Conservation (phyloP, 176 grass and related monocot genomes). For the Melocanna baccifera region DNA sequence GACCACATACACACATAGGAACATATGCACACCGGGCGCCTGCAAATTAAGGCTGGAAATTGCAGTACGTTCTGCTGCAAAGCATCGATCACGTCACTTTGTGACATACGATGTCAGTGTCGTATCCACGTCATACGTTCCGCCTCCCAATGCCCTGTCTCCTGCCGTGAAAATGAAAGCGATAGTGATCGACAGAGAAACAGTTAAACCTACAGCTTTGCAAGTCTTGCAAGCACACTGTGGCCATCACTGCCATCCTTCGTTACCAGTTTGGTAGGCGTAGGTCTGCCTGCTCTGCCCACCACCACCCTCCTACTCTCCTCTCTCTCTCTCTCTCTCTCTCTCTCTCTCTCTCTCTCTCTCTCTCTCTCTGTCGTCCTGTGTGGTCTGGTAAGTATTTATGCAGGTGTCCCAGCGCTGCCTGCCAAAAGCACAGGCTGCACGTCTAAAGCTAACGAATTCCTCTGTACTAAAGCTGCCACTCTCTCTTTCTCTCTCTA, state of each 20-base stretch:
- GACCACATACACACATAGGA: too few relatives aligned
- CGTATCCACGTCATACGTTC: not conserved
- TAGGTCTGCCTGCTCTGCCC: conserved; percentile 48
- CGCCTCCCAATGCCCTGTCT: conserved; percentile 26
- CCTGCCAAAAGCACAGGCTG: conserved; percentile 6
- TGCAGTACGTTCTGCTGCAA: not conserved
- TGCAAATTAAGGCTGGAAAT: not conserved
- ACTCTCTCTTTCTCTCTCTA: not conserved
- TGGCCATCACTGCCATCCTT: not conserved
- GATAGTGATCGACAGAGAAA: not conserved
- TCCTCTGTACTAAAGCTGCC: conserved; percentile 27
- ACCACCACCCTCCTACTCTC: not conserved
- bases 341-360: not conserved
- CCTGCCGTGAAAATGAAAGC: conserved; percentile 11
- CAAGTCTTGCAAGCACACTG: not conserved
- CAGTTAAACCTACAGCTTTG: conserved; percentile 14
- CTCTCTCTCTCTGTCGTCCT: not conserved
- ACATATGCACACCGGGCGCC: not conserved
- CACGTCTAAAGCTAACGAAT: conserved; percentile 15
- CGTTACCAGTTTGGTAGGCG: conserved; percentile 33
- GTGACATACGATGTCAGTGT: not conserved
- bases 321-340: not conserved
- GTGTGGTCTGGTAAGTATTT: conserved; percentile 14
- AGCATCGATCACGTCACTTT: not conserved
- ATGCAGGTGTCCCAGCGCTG: conserved; percentile 6